phyloP scores from a whole-genome alignment of 345 rosid genomes.

The Cochlearia excelsa region DNA sequence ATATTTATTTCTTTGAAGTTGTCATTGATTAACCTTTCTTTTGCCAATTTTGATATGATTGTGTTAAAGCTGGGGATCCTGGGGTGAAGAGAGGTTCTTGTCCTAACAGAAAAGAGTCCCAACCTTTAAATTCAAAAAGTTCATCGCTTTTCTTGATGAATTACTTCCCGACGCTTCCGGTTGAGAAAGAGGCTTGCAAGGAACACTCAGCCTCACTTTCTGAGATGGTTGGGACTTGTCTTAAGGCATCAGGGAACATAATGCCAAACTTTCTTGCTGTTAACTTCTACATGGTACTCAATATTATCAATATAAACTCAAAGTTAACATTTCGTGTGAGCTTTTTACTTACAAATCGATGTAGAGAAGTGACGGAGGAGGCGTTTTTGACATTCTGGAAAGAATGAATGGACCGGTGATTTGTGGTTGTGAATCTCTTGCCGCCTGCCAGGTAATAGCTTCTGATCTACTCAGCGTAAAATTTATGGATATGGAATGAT shows the following conservation, averaged over 20 bases:
- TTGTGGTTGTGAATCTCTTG: slow-evolving; percentile 74
- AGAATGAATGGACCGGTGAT: slow-evolving; percentile 78
- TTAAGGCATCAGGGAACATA: slow-evolving; percentile 67
- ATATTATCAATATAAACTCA: no score
- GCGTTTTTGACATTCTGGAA: slow-evolving; percentile 79
- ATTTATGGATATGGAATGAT: neutral
- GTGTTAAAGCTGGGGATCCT: slow-evolving; percentile 87
- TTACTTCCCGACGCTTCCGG: slow-evolving; percentile 85
- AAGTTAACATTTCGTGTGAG: neutral
- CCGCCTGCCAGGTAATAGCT: slow-evolving; percentile 79
- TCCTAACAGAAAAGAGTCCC: slow-evolving; percentile 82
- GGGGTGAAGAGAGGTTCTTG: slow-evolving; percentile 86
- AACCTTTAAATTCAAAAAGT: slow-evolving; percentile 60
- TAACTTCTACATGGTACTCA: slow-evolving; percentile 87
- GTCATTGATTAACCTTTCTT: neutral
- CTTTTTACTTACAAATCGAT: neutral
- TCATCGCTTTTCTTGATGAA: slow-evolving; percentile 83
- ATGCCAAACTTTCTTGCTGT: slow-evolving; percentile 95
- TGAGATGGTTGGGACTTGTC: slow-evolving; percentile 88
- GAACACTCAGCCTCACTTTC: slow-evolving; percentile 79
- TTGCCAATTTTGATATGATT: slow-evolving; percentile 14
- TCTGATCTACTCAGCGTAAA: neutral
- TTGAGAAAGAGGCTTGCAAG: slow-evolving; percentile 84
- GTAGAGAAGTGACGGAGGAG: slow-evolving; percentile 94
- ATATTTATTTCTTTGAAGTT: neutral